Evolutionary conservation across 352 stramenopile genomes (phyloP), one percentile per base, ranked within the genome.

Genomic region (Globisporangium cederbergense): DNA sequence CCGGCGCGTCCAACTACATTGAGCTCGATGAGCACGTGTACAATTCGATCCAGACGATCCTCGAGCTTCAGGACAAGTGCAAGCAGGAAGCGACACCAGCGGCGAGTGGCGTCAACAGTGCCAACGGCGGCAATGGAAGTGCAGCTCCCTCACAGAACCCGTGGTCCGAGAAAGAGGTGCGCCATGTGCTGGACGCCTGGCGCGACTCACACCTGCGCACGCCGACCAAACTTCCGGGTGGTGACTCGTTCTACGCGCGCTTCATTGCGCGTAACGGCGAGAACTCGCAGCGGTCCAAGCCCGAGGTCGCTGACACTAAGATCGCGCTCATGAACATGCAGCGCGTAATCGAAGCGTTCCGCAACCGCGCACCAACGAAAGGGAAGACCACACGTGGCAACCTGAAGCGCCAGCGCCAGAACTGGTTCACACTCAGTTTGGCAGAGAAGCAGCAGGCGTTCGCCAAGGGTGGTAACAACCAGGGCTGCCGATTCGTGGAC

Each of bases 1-100:
- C 60, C 5, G 38, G 60, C 7, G 60, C 60, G 0, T 60, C 60
- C 4, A 47, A 49, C 43, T 66, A 60, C 51, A 66, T 66, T 34
- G 60, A 66, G 60, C 53, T 66, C 5, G 60, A 66, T 40, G 60
- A 66, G 42, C 50, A 66, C 51, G 60, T 25, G 50, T 66, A 66
- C 60, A 10, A 46, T 14, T 60, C 53, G n/a, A 66, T 66, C 32
- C 34, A 52, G 25, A 58, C 50, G 38, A 47, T 57, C 25, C 51
- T 66, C 25, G 60, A 66, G 51, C 58, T 63, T 7, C 58, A 56
- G 30, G 58, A 63, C 45, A 63, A 47, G 58, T 56, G 58, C 58
- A 66, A 66, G 40, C 51, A 60, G 20, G 60, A 60, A 54, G 52
- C 36, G 6, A 6, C 32, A n/a, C 20, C 13, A 10, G n/a, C 10